A percentile compares a stretch with the other conserved stretches of the same genome.
These are phyloP conservation scores for Lentinula sp. DNA, from an alignment of 768 basidiomycete species.

Conservation along the genomic window DNA sequence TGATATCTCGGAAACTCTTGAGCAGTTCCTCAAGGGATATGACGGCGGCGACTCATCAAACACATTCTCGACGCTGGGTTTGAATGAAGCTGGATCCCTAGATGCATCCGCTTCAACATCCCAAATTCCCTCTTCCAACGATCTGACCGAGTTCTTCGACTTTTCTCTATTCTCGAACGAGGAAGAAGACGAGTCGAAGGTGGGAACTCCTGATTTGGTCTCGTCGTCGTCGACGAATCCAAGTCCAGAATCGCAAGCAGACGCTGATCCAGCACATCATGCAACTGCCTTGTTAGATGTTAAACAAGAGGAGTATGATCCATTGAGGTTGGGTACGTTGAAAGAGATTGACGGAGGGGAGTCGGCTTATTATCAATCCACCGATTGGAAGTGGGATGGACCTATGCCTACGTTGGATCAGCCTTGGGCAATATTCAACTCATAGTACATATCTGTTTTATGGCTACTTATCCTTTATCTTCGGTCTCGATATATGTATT, in stretches of 20 bases:
- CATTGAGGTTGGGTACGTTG: conserved; percentile 52
- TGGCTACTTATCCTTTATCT: conserved; percentile 16
- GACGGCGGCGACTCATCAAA: conserved; percentile 28
- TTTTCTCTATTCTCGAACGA: conserved; percentile 59
- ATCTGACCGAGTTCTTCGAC: conserved; percentile 63
- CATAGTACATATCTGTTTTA: conserved; percentile 35
- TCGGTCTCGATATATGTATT: conserved; percentile 1
- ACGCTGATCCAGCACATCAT: conserved; percentile 45
- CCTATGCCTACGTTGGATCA: conserved; percentile 59
- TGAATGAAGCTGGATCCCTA: conserved; percentile 24
- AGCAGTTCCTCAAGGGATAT: conserved; percentile 56
- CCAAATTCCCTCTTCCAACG: conserved; percentile 28
- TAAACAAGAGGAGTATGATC: conserved; percentile 53
- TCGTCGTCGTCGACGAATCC: conserved; percentile 68
- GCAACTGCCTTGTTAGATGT: conserved; percentile 35
- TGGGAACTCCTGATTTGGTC: conserved; percentile 70
- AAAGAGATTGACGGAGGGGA: conserved; percentile 76
- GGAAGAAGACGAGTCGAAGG: conserved; percentile 54
- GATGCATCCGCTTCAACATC: conserved; percentile 18
- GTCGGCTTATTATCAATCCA: conserved; percentile 56
- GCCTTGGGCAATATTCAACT: conserved; percentile 68
- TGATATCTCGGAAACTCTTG: conserved; percentile 56
- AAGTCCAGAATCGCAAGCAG: conserved; percentile 70
- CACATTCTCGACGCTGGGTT: conserved; percentile 25
- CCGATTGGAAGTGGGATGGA: conserved; percentile 71